Conservation (phyloP, 441 rosid genomes). For the Adansonia gregorii region DNA sequence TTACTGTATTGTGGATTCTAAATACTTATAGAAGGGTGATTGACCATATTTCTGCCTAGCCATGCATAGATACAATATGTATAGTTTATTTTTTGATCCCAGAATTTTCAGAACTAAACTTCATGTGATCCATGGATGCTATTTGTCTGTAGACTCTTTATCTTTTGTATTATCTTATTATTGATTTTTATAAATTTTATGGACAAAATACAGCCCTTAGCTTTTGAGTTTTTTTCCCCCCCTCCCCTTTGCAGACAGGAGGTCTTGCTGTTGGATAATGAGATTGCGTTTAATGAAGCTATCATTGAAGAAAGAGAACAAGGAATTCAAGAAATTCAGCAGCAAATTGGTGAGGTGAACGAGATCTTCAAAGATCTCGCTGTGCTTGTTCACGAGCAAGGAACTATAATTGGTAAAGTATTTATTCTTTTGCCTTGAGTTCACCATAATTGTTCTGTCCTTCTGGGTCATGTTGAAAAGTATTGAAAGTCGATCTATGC, state of each 20-base stretch:
- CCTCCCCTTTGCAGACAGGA: constrained; percentile 62
- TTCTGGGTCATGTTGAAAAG: background rate
- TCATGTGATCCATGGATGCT: background rate
- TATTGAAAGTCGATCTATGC: background rate
- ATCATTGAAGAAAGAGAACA: constrained; percentile 92
- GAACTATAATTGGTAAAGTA: constrained; percentile 70
- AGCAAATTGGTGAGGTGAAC: constrained; percentile 90
- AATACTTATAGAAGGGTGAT: background rate
- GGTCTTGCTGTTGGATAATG: constrained; percentile 79
- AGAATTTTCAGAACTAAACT: background rate
- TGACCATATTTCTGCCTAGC: background rate
- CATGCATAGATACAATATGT: background rate
- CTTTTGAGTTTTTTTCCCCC: constrained; percentile 14
- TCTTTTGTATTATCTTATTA: background rate
- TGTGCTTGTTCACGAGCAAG: constrained; percentile 89
- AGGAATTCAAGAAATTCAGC: constrained; percentile 88
- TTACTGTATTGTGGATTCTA: background rate
- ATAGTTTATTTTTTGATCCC: background rate
- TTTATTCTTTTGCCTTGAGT: constrained; percentile 16
- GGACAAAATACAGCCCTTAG: constrained; percentile 9
- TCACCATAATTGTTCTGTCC: constrained; percentile 7
- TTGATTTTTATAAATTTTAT: constrained; percentile 12
- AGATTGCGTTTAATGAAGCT: constrained; percentile 86
- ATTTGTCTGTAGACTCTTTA: background rate
- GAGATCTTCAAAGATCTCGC: constrained; percentile 92